phyloP scores from a whole-genome alignment of 2,329 filamentous ascomycete species.

The Aspergillus persii region DNA sequence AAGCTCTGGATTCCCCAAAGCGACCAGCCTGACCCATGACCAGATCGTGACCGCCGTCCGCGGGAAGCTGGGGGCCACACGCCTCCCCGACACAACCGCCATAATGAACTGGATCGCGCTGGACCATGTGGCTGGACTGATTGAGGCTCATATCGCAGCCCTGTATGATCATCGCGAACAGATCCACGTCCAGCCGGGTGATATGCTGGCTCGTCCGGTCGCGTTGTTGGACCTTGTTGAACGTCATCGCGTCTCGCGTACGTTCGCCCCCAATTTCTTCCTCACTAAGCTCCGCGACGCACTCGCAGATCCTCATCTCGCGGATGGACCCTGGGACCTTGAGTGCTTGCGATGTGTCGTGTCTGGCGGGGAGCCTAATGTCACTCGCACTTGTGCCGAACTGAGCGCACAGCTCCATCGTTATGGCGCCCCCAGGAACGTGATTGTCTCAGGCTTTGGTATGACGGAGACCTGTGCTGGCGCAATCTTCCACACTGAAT shows the following conservation, averaged over 20 bases:
- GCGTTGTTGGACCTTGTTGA: slow-evolving; percentile 43
- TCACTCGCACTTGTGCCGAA: background rate
- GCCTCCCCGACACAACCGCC: slow-evolving; percentile 27
- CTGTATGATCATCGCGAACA: slow-evolving; percentile 25
- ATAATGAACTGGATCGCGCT: slow-evolving; percentile 53
- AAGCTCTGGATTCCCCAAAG: slow-evolving; percentile 52
- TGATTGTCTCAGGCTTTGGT: background rate
- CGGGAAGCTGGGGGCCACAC: slow-evolving; percentile 38
- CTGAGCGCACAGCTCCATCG: background rate
- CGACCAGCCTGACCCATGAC: slow-evolving; percentile 44
- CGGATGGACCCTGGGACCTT: background rate
- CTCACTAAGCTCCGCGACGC: slow-evolving; percentile 11
- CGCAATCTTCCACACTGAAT: background rate
- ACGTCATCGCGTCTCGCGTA: slow-evolving; percentile 29
- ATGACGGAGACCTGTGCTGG: background rate
- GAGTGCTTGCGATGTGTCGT: background rate
- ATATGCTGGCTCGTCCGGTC: slow-evolving; percentile 31
- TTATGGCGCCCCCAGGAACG: background rate
- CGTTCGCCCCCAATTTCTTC: slow-evolving; percentile 29
- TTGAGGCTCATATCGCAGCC: slow-evolving; percentile 54
- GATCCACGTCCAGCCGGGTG: slow-evolving; percentile 17
- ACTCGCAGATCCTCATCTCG: background rate
- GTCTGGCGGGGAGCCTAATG: background rate
- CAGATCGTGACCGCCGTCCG: slow-evolving; percentile 44
- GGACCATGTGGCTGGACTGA: slow-evolving; percentile 55